phyloP scores from a whole-genome alignment of 2,329 filamentous ascomycete genomes.

The Fusarium citri region DNA sequence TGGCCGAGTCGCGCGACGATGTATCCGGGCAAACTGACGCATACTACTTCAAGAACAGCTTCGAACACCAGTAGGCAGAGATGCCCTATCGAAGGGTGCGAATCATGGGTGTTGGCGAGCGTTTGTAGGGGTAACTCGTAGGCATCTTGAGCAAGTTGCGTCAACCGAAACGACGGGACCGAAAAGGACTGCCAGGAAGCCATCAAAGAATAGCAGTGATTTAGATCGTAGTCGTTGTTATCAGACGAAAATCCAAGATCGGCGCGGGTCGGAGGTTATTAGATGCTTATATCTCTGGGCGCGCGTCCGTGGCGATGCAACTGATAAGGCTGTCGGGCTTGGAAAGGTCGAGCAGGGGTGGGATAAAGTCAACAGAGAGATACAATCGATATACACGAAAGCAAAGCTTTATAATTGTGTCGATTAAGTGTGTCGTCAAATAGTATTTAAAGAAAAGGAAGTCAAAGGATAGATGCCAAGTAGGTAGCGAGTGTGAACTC shows the following conservation, averaged over 20 bases:
- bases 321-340: constrained; percentile 20
- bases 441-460: constrained; percentile 9
- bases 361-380: neutral
- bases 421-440: neutral
- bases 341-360: neutral
- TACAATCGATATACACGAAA: constrained; percentile 4
- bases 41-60: constrained; percentile 94
- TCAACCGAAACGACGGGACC: constrained; percentile 60
- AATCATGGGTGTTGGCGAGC: constrained; percentile 58
- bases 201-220: constrained; percentile 46
- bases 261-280: constrained; percentile 26
- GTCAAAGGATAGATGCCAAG: neutral
- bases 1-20: constrained; percentile 89
- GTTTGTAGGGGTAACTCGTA: constrained; percentile 58
- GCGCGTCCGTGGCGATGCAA: constrained; percentile 7
- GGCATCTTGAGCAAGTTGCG: constrained; percentile 52
- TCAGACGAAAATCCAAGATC: constrained; percentile 8
- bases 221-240: constrained; percentile 14
- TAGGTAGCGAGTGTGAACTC: constrained; percentile 25
- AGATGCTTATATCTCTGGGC: constrained; percentile 22
- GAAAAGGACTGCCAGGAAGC: constrained; percentile 53
- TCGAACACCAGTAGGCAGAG: constrained; percentile 89
- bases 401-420: constrained; percentile 20
- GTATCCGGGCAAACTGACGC: constrained; percentile 93
- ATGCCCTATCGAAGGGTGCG: constrained; percentile 74